Base-by-base conservation (phyloP, 352 stramenopile genomes). In the Globisporangium cylindrosporum region DNA sequence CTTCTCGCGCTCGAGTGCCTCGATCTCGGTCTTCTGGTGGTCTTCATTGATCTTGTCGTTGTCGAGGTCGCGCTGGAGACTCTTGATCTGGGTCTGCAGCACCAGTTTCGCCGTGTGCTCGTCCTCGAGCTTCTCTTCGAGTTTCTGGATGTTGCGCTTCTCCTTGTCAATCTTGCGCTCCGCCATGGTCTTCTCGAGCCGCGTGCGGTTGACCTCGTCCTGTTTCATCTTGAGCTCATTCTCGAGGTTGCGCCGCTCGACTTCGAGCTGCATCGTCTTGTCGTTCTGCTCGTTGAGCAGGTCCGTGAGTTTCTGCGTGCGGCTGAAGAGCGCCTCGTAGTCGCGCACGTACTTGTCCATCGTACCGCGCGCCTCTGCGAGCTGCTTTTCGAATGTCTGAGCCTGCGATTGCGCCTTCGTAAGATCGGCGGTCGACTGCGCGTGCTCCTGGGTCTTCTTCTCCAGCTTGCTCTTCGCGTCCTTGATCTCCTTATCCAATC, bases 281-380 rank as follows among this genome's bases (percentile, higher is more conserved):
- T 95, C 87, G 64, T 79, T 95, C 60, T 98, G 93, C 66, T 98
- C 91, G 55, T 98, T 97, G 9, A 98, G 77, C 36, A 98, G 67
- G 25, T 97, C 89, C n/a, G 89, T 97, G 49, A 98, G 76, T 73
- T 98, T 98, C 64, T 98, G 92, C 49, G 85, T 97, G 36, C 88
- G 86, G 4, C 80, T 84, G 67, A 95, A 98, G 25, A 97, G 83
- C 60, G 89, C 90, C 75, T 97, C 94, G 75, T 97, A 98, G 82
- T 98, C 94, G 62, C 88, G 90, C 43, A 96, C 82, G 78, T 97
- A 97, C 72, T 97, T 97, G 64, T 97, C 91, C 88, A 98, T 98
- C n/a, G 87, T 96, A 49, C 76, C 77, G 38, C 86, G 83, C 49
- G 82, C 75, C 55, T 93, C 86, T 1, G 68, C 78, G 59, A 84